Percentiles rank a stretch among this genome's conserved stretches.
These are phyloP conservation scores for Selaginella moellendorffii DNA, from an alignment of 75 land plant species.

Conservation along the genomic window DNA sequence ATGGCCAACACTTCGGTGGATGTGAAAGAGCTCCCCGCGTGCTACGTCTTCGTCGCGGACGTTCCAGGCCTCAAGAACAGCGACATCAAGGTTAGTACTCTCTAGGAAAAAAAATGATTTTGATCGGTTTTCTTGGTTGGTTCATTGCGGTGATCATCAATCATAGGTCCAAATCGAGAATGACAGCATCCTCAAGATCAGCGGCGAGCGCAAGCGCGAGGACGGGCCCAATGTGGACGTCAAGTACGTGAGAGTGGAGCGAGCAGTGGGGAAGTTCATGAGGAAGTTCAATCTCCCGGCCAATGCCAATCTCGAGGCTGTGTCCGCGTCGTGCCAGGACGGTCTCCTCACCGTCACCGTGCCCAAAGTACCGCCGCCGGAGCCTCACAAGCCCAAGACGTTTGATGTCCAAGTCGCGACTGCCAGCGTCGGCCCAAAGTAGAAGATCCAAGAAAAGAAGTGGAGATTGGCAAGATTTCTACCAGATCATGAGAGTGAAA, in stretches of 20 bases:
- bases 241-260: constrained; percentile 6
- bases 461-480: too few relatives aligned
- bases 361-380: background rate
- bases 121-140: background rate
- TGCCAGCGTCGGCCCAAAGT: background rate
- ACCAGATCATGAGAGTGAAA: too few relatives aligned
- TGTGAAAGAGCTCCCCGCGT: constrained; percentile 36
- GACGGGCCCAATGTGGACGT: background rate
- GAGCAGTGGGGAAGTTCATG: background rate
- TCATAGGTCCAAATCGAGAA: constrained; percentile 4
- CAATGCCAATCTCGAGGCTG: constrained; percentile 1
- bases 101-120: background rate
- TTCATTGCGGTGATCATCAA: background rate
- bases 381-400: constrained; percentile 5
- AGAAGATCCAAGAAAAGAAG: too few relatives aligned
- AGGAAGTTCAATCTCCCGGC: constrained; percentile 3
- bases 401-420: constrained; percentile 3
- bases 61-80: constrained; percentile 56
- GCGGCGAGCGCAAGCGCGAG: constrained; percentile 7
- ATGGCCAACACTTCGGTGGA: constrained; percentile 35
- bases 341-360: constrained; percentile 6
- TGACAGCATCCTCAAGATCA: too few relatives aligned
- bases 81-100: constrained; percentile 40
- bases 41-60: constrained; percentile 44
- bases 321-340: background rate